Percentiles rank a stretch among this genome's conserved stretches.
Evolutionary conservation across 352 stramenopile genomes (phyloP).

Genomic region (Lagenidium giganteum): DNA sequence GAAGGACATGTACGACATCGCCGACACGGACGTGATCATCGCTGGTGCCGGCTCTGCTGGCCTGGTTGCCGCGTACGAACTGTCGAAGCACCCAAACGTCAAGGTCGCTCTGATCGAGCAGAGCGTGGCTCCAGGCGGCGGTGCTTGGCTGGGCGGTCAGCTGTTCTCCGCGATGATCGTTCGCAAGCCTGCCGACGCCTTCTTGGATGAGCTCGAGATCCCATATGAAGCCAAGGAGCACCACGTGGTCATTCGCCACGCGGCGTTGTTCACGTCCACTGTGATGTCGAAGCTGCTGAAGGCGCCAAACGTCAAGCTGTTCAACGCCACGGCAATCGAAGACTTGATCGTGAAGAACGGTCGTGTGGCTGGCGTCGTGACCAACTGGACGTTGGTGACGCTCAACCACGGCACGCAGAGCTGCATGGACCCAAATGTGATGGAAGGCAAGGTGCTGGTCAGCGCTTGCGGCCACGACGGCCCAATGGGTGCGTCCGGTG

Average conservation of each 20-base stretch:
- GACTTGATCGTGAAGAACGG: conserved; percentile 64
- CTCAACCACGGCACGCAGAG: conserved; percentile 65
- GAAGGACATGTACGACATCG: conserved; percentile 74
- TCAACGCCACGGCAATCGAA: conserved; percentile 67
- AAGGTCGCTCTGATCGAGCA: conserved; percentile 61
- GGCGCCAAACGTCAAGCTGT: conserved; percentile 61
- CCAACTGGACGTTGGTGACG: conserved; percentile 66
- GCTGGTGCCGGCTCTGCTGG: conserved; percentile 51
- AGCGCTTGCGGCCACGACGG: conserved; percentile 56
- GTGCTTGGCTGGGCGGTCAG: conserved; percentile 55
- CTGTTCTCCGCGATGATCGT: conserved; percentile 70
- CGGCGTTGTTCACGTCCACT: conserved; percentile 57
- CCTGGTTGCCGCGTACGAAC: conserved; percentile 50
- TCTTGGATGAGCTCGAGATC: conserved; percentile 64
- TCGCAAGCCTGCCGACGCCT: conserved; percentile 52
- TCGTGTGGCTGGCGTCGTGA: conserved; percentile 53
- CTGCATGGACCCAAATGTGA: conserved; percentile 72
- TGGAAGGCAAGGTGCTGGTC: conserved; percentile 67
- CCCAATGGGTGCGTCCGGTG: conserved; percentile 54
- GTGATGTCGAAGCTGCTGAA: conserved; percentile 56
- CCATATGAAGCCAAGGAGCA: conserved; percentile 59
- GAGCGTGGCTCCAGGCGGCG: conserved; percentile 45
- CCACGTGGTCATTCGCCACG: conserved; percentile 66
- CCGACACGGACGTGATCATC: conserved; percentile 64
- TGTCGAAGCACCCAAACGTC: conserved; percentile 55